These are phyloP conservation scores for Paraphaeosphaeria sporulosa DNA, from an alignment of 2,329 filamentous ascomycete genomes.

Conservation along the genomic window DNA sequence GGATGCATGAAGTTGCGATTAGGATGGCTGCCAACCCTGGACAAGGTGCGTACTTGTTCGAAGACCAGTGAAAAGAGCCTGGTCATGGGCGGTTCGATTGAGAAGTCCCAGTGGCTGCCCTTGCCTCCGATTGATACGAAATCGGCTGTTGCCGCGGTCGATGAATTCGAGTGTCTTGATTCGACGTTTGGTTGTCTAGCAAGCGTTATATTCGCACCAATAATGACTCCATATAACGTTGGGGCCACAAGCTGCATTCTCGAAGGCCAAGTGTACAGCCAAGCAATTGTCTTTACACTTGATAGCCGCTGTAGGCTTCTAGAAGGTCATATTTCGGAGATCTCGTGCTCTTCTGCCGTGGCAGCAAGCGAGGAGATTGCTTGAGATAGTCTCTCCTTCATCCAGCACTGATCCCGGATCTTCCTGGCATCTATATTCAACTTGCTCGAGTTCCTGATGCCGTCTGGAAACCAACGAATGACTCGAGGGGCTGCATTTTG, in stretches of 20 bases:
- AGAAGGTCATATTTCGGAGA: not conserved
- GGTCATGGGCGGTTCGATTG: too few species aligned
- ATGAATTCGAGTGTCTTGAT: not conserved
- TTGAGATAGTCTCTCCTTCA: constrained; percentile 9
- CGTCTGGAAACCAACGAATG: not conserved
- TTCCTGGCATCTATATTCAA: constrained; percentile 11
- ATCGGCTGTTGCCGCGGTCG: not conserved
- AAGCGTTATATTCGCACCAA: too few species aligned
- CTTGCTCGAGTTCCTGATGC: not conserved
- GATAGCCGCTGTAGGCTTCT: not conserved
- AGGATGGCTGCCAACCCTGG: too few species aligned
- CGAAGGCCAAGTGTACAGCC: too few species aligned
- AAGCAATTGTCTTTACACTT: too few species aligned
- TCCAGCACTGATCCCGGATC: not conserved
- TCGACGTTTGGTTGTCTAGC: not conserved
- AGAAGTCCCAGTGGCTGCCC: not conserved
- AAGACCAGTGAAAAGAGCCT: too few species aligned
- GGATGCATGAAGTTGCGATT: too few species aligned
- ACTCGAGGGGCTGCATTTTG: constrained; percentile 5
- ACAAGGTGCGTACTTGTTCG: too few species aligned
- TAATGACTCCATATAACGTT: too few species aligned
- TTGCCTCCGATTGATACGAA: not conserved
- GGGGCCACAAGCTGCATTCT: too few species aligned
- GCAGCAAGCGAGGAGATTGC: constrained; percentile 4
- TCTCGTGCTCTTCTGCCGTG: not conserved